Conservation (phyloP, 495 filamentous ascomycete genomes). For the Xylaria bambusicola region DNA sequence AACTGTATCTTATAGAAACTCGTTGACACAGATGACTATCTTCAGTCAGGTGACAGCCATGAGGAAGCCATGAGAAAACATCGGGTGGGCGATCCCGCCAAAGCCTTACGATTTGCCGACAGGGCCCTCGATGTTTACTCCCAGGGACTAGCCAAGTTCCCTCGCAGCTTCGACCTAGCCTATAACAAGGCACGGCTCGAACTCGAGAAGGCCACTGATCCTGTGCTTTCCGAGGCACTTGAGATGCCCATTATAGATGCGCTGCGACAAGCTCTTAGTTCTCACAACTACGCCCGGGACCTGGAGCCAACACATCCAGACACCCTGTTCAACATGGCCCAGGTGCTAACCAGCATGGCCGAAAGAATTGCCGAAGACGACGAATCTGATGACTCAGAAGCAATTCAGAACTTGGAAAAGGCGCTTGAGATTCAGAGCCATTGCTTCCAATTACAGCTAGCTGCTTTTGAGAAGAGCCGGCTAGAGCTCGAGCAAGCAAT, state of each 20-base stretch:
- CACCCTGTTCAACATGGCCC: conserved; percentile 66
- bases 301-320: conserved; percentile 65
- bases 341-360: conserved; percentile 67
- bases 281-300: conserved; percentile 60
- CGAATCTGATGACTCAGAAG: conserved; percentile 32
- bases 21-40: conserved; percentile 29
- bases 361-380: conserved; percentile 59
- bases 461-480: conserved; percentile 46
- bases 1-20: conserved; percentile 22
- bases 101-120: conserved; percentile 67
- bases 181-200: conserved; percentile 75
- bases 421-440: conserved; percentile 63
- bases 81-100: conserved; percentile 68
- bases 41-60: conserved; percentile 60
- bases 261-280: conserved; percentile 58
- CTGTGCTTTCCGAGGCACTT: conserved; percentile 49
- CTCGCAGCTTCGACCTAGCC: conserved; percentile 65
- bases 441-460: conserved; percentile 58
- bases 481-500: conserved; percentile 49
- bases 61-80: conserved; percentile 74
- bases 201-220: conserved; percentile 66
- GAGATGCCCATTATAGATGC: conserved; percentile 53
- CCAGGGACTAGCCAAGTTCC: conserved; percentile 58
- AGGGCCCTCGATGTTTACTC: conserved; percentile 65
- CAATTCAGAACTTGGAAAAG: conserved; percentile 53